Evolutionary conservation across 23 red algal species (phyloP), one percentile per base, ranked within the genome.

Genomic region (Gracilaria gracilis): DNA sequence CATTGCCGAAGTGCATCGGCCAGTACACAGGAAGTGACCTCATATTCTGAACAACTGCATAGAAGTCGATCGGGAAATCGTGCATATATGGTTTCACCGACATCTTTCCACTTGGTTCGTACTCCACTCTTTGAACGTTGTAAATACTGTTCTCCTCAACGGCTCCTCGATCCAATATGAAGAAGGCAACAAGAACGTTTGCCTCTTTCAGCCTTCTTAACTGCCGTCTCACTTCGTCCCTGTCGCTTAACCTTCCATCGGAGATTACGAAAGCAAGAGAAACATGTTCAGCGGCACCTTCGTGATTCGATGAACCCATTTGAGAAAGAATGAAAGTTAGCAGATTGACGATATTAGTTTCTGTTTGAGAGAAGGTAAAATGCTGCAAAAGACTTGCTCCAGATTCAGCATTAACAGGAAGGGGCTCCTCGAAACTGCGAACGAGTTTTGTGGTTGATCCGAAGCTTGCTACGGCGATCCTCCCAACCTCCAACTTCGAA

Each of bases 1-100:
- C 97, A 99, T 57, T 99, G 93, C 23, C 85, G 83, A 59, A 99
- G 80, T 15, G 91, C 91, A 83, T 96, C 95, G 6, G 86, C 94
- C 36, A 99, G 57, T 28, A 88, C 70, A 15, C 75, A 11, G 97
- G 97, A 67, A 99, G 91, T 51, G 64, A 65, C 16, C 25, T 84
- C 34, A 96, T 89, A 33, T 99, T 85, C 2, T 88, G 79, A 53
- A 99, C 86, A 64, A 99, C 81, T 24, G 91, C 92, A 61, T 99
- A 99, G 62, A 95, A 99, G 21, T 80, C 73, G 57, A 99, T 93
- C 27, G 97, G 97, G 74, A 99, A 99, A 71, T 96, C 94, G 55
- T 99, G 86, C 92, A 99, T 87, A 69, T 99, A 99, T 36, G 93
- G 93, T 44, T 57, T 82, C 21, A 99, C 67, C 36, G 57, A 54